These are phyloP conservation scores for Aspergillus bombycis DNA, from an alignment of 2,329 filamentous ascomycete species.

Conservation along the genomic window DNA sequence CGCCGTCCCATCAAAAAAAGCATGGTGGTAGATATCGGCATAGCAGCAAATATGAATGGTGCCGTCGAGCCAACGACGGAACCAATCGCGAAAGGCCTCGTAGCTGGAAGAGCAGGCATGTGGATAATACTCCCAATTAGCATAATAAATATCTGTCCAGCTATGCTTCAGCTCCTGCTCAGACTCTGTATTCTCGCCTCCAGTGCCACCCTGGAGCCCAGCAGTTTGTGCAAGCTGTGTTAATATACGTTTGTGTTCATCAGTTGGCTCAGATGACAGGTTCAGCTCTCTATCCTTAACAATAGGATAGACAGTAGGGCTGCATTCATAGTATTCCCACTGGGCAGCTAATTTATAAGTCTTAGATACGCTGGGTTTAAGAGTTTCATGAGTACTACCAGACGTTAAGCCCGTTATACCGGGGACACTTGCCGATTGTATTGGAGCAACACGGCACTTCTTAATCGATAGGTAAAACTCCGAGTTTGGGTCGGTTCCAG, in stretches of 20 bases:
- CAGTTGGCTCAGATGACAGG: slow-evolving; percentile 16
- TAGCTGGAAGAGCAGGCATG: slow-evolving; percentile 14
- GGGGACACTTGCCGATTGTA: not conserved
- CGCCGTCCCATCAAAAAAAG: slow-evolving; percentile 38
- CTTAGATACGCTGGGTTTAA: not conserved
- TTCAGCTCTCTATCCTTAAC: slow-evolving; percentile 15
- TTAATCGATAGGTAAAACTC: slow-evolving; percentile 22
- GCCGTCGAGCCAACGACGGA: slow-evolving; percentile 29
- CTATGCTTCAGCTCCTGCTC: slow-evolving; percentile 5
- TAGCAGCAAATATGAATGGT: slow-evolving; percentile 19
- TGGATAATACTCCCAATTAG: slow-evolving; percentile 33
- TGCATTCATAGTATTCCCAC: slow-evolving; percentile 19
- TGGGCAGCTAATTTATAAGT: not conserved
- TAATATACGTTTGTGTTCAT: slow-evolving; percentile 12
- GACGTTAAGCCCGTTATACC: not conserved
- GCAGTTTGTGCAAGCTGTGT: slow-evolving; percentile 2
- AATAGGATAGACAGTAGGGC: slow-evolving; percentile 20
- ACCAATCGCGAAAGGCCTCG: slow-evolving; percentile 20
- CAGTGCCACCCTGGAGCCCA: not conserved
- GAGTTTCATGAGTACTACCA: not conserved
- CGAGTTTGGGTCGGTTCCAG: slow-evolving; percentile 29
- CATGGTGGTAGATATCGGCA: slow-evolving; percentile 31
- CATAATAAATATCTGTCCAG: slow-evolving; percentile 17
- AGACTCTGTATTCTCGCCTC: not conserved
- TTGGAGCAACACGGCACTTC: slow-evolving; percentile 8